Evolutionary conservation across 2,329 filamentous ascomycete genomes (phyloP).

Genomic region (Fusarium brachygibbosum): DNA sequence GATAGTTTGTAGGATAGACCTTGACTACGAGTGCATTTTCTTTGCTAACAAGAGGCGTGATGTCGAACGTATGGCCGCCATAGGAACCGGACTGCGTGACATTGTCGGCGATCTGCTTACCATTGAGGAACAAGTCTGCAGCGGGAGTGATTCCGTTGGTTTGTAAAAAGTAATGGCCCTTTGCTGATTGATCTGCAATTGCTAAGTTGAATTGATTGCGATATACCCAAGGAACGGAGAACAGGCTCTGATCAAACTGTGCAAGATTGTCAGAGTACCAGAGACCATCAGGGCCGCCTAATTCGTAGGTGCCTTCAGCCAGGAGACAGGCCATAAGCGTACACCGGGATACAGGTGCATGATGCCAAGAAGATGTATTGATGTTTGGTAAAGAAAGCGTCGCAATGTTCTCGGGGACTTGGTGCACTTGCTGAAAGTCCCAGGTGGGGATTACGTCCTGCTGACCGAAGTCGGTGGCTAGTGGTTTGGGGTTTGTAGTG

Average conservation of each 20-base stretch:
- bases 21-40: not conserved
- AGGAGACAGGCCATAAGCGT: constrained; percentile 4
- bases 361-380: not conserved
- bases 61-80: not conserved
- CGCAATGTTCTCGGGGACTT: not conserved
- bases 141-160: constrained; percentile 4
- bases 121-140: constrained; percentile 6
- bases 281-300: not conserved
- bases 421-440: not conserved
- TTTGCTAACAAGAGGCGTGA: not conserved
- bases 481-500: not conserved
- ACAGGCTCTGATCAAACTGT: not conserved
- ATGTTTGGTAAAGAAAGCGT: not conserved
- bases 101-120: not conserved
- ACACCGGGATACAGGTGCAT: not conserved
- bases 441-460: not conserved
- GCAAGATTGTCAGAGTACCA: constrained; percentile 9
- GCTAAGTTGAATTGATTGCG: not conserved
- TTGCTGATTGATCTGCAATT: too few relatives aligned
- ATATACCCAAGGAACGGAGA: not conserved
- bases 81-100: constrained; percentile 5
- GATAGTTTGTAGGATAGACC: not conserved
- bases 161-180: not conserved
- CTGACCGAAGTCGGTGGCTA: not conserved
- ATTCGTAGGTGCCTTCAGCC: not conserved